Percentiles rank a stretch among this genome's conserved stretches.
Conservation (phyloP, 2,329 filamentous ascomycete genomes). For the Alternaria conjuncta region DNA sequence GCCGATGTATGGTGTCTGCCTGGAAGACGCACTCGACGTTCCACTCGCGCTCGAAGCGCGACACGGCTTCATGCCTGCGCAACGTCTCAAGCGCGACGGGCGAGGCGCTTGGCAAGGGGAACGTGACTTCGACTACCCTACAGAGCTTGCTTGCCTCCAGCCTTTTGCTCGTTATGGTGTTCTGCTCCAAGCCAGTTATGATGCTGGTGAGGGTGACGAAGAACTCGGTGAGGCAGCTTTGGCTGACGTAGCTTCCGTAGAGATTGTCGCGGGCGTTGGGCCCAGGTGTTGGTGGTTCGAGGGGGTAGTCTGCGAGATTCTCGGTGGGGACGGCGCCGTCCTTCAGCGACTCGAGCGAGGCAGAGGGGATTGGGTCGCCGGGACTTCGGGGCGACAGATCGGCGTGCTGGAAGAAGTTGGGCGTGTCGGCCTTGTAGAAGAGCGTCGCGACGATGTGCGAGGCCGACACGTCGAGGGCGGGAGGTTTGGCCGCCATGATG, state of each 20-base stretch:
- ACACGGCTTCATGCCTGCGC: slow-evolving; percentile 80
- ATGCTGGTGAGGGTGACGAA: slow-evolving; percentile 58
- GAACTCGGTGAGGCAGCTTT: slow-evolving; percentile 63
- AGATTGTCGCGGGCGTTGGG: slow-evolving; percentile 62
- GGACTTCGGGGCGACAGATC: slow-evolving; percentile 52
- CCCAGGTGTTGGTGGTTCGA: slow-evolving; percentile 61
- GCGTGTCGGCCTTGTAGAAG: slow-evolving; percentile 46
- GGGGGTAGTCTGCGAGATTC: slow-evolving; percentile 60
- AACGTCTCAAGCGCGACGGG: slow-evolving; percentile 67
- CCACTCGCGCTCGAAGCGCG: slow-evolving; percentile 84
- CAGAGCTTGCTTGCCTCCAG: slow-evolving; percentile 67
- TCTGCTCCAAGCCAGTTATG: slow-evolving; percentile 57
- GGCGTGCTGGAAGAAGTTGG: slow-evolving; percentile 54
- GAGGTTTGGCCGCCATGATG: slow-evolving; percentile 24
- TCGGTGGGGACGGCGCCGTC: slow-evolving; percentile 59
- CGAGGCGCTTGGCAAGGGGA: slow-evolving; percentile 63
- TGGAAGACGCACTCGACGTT: slow-evolving; percentile 85
- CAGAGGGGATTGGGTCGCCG: slow-evolving; percentile 38
- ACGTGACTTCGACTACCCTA: slow-evolving; percentile 69
- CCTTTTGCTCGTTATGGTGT: slow-evolving; percentile 56
- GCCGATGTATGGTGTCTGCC: slow-evolving; percentile 73
- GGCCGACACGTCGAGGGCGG: slow-evolving; percentile 27
- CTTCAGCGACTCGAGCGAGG: slow-evolving; percentile 42
- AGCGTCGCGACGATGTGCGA: slow-evolving; percentile 45
- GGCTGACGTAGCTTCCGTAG: slow-evolving; percentile 61